Conservation (phyloP, 1,284 basidiomycete species). For the Cutaneotrichosporon mucoides region DNA sequence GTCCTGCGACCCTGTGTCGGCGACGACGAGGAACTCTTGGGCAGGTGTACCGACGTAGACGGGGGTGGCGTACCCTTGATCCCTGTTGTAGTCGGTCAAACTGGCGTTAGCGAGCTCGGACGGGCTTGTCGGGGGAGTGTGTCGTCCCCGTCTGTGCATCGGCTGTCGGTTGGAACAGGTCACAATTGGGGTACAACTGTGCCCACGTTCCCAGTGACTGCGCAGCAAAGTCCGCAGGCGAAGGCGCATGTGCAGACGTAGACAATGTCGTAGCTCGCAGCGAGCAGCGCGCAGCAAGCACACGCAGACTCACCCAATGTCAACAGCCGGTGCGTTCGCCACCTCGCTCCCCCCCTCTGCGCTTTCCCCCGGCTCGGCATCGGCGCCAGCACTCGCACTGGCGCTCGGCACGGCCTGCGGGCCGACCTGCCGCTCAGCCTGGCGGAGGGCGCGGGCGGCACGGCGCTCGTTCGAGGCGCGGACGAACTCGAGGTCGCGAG, state of each 20-base stretch:
- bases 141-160: too few species aligned
- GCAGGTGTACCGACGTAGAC: constrained; percentile 54
- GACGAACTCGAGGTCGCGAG: constrained; percentile 17
- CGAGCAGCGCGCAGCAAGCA: too few species aligned
- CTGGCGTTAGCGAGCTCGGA: neutral
- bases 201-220: too few species aligned
- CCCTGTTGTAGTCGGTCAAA: constrained; percentile 10
- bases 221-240: neutral
- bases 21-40: constrained; percentile 81
- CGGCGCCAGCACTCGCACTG: neutral
- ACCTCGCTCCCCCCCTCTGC: neutral
- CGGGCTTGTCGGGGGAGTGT: too few species aligned
- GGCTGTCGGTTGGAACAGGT: too few species aligned
- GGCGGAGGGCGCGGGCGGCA: neutral
- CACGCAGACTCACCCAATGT: neutral
- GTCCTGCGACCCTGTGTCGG: constrained; percentile 80
- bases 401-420: neutral
- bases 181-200: neutral
- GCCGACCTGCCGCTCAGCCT: neutral
- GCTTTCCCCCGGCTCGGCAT: neutral
- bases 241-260: neutral
- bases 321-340: neutral
- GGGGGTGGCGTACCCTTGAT: constrained; percentile 19
- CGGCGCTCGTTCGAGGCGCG: neutral
- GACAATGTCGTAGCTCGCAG: too few species aligned